Evolutionary conservation across 108 stramenopile species (phyloP), one percentile per base, ranked within the genome.

Genomic region (Pseudonitzschia multiseries): DNA sequence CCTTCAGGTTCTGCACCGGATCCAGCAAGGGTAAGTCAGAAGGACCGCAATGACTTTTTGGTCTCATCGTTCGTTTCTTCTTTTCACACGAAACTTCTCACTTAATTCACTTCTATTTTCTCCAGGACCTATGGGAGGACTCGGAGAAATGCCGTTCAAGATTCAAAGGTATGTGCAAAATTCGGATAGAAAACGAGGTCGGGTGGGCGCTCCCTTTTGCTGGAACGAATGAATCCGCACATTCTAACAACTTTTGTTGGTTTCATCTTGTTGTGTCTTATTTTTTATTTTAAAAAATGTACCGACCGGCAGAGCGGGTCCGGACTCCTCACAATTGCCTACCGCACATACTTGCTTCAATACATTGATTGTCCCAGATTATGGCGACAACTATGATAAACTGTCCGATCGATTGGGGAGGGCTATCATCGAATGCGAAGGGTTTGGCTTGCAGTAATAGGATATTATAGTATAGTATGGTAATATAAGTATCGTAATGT

Each of bases 331-430:
- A 51, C 83, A 90, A 40, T 74, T 98, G 18, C 96, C 96, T 0
- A 96, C 96, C 20, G 73, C 94, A 14, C 94, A 94, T 71, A 98
- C 97, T 18, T 98, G 97, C 71, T 98, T 98, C 86, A 97, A 97
- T 72, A 89, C 90, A 54, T 77, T 93, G 33, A 44, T 80, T 2
- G 9, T 80, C 0, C 79, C 90, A 14, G 90, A 91, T 68, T 91
- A 89, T 65, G 88, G 88, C 42, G 73, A 69, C 42, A 69, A 89
- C 63, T 88, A 84, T 56, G 80, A 87, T 0, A 93, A 90, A 63
- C 61, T 93, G 17, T 51, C 72, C 3, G 71, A 80, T 24, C 68
- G 69, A 28, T 72, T 93, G 20, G 83, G 86, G 15, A 78, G 86
- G 31, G 91, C 91, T 15, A 81, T 93, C 71, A 22, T 87, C 9